phyloP scores from a whole-genome alignment of 306 rosid species.

The Glycine latifolia region DNA sequence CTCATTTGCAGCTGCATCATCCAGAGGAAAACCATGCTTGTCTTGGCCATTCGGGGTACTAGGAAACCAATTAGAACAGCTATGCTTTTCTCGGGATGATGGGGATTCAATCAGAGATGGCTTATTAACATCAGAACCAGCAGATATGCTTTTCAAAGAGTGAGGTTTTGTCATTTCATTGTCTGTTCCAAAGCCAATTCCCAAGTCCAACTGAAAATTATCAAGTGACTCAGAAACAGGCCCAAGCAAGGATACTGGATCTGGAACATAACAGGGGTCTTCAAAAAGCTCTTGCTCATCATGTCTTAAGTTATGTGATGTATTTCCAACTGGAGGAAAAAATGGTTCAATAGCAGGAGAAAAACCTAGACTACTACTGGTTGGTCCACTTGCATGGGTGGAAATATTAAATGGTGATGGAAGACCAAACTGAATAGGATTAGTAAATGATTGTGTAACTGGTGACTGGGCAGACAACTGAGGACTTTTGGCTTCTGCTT shows the following conservation, averaged over 20 bases:
- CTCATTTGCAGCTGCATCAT: slow-evolving; percentile 65
- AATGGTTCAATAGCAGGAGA: slow-evolving; percentile 81
- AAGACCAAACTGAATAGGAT: slow-evolving; percentile 89
- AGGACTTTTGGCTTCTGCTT: slow-evolving; percentile 67
- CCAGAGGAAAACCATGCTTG: slow-evolving; percentile 57
- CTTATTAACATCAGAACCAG: slow-evolving; percentile 73
- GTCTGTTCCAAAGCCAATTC: slow-evolving; percentile 67
- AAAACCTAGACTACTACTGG: slow-evolving; percentile 80
- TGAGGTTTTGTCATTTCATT: slow-evolving; percentile 63
- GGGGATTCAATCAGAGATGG: slow-evolving; percentile 97
- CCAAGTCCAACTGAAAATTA: slow-evolving; percentile 85
- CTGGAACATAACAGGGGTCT: slow-evolving; percentile 94
- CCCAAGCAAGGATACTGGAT: slow-evolving; percentile 87
- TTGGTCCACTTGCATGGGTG: slow-evolving; percentile 60
- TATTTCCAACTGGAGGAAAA: slow-evolving; percentile 69
- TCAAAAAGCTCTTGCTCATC: slow-evolving; percentile 94
- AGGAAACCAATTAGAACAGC: slow-evolving; percentile 61
- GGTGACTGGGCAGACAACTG: slow-evolving; percentile 62
- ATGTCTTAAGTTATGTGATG: slow-evolving; percentile 60
- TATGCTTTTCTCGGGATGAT: slow-evolving; percentile 84
- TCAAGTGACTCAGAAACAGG: slow-evolving; percentile 97
- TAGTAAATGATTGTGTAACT: slow-evolving; percentile 70
- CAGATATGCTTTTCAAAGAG: slow-evolving; percentile 62
- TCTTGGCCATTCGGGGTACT: slow-evolving; percentile 60
- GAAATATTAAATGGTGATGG: slow-evolving; percentile 84